These are phyloP conservation scores for Pistacia integerrima DNA, from an alignment of 345 rosid species.

Conservation along the genomic window DNA sequence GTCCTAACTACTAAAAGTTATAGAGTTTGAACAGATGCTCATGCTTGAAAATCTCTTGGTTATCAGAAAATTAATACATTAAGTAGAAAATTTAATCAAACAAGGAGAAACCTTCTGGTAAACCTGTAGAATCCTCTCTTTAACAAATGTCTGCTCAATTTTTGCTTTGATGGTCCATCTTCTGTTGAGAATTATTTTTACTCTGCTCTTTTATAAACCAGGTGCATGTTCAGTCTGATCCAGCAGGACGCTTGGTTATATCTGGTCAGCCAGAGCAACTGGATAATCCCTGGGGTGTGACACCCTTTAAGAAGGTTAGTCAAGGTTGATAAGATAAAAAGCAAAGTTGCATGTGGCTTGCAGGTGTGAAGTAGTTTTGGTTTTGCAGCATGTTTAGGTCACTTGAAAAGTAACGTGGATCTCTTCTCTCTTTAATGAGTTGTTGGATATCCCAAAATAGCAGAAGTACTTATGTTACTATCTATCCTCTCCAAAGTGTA, in stretches of 20 bases:
- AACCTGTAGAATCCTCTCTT: background rate
- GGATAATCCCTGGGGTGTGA: slow-evolving; percentile 77
- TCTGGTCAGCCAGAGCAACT: slow-evolving; percentile 65
- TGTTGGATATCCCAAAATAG: background rate
- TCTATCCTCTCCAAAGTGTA: background rate
- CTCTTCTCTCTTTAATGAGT: background rate
- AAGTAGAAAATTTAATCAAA: background rate
- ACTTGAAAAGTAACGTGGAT: background rate
- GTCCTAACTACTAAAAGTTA: background rate
- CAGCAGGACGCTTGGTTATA: slow-evolving; percentile 70
- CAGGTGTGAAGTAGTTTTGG: background rate
- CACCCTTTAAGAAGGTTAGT: slow-evolving; percentile 69
- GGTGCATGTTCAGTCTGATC: slow-evolving; percentile 82
- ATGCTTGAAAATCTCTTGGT: background rate
- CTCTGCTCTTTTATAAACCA: slow-evolving; percentile 23
- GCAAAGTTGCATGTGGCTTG: background rate
- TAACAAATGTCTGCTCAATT: background rate
- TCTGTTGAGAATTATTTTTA: background rate
- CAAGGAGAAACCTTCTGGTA: background rate
- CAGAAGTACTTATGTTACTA: background rate
- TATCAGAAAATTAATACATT: no score
- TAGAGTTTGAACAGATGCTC: background rate
- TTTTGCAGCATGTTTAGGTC: background rate
- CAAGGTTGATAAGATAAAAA: background rate
- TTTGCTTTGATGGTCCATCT: background rate